Base-by-base conservation (phyloP, 768 basidiomycete genomes). In the Omphalotus guepiniiformis region DNA sequence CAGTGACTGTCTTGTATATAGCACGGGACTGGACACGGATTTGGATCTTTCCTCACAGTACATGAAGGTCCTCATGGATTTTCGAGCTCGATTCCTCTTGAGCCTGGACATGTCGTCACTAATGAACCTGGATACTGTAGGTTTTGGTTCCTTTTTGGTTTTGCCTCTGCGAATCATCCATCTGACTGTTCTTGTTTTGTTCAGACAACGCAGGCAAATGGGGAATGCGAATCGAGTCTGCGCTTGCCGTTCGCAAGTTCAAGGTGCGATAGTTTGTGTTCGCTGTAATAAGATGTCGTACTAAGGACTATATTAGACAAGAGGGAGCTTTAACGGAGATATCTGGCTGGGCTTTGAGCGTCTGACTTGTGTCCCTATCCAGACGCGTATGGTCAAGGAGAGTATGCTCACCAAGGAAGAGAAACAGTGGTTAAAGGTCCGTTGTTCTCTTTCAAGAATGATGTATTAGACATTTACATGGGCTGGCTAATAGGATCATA, bases 51-150 rank as follows among this genome's bases (percentile, higher is more conserved):
- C 71, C 71, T 94, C 59, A 88, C 79, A 49, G 87, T 90, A 18
- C 87, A 92, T 57, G 89, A 91, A 68, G 88, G 93, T 9, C 80
- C 89, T 13, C 82, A 92, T 49, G 79, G 85, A 32, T 90, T 95
- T 67, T 75, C 80, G 18, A 82, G 75, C 58, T 72, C 72, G 32
- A 74, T 83, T 25, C 77, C 88, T 2, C 75, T 97, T 26, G 72
- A 76, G 19, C 81, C 82, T n/a, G 96, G 96, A 9, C 84, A 96
- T 64, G 82, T 94, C 55, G 82, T 94, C 49, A 93, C 93, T 39
- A 94, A 96, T 58, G 93, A 97, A 66, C 95, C 93, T 39, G 93
- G 93, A 0, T 94, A 83, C 66, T 95, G 86, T 90, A 60, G 63
- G 86, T 76, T 27, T 47, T 28, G 36, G 22, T 48, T 53, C 7